Conservation (phyloP, 495 filamentous ascomycete species). For the Talaromyces adpressus region DNA sequence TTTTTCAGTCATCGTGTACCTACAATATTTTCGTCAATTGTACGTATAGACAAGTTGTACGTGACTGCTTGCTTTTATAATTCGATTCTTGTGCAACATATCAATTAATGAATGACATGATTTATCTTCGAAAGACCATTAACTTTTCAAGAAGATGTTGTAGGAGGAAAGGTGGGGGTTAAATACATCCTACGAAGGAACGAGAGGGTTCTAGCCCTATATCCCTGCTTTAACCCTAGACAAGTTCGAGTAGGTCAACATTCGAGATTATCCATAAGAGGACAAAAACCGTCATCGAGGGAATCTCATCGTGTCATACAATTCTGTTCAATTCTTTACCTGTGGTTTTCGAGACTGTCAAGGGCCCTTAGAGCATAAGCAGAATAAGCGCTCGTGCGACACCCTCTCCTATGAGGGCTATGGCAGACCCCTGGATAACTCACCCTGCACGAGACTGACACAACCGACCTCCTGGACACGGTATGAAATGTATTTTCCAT, state of each 20-base stretch:
- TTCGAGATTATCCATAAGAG: not conserved
- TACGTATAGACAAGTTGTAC: not conserved
- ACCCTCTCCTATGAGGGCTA: not conserved
- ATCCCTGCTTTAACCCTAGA: not conserved
- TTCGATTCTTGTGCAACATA: slow-evolving; percentile 4
- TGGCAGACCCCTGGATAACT: not conserved
- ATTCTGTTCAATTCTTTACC: not conserved
- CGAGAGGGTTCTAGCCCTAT: not conserved
- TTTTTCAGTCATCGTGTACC: not conserved
- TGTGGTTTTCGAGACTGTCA: not conserved
- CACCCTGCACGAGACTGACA: not conserved
- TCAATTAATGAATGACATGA: slow-evolving; percentile 4
- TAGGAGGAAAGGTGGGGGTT: not conserved
- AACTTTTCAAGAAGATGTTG: not conserved
- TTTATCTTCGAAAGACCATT: not conserved
- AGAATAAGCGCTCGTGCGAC: not conserved
- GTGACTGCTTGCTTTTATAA: not conserved
- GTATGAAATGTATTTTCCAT: not conserved
- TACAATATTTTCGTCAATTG: not conserved
- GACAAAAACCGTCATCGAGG: not conserved
- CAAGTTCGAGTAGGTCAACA: not conserved
- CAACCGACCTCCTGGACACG: not conserved
- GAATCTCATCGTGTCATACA: not conserved
- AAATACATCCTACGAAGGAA: not conserved
- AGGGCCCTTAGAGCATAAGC: not conserved